Evolutionary conservation across 345 rosid genomes (phyloP).

Genomic region (Arabis alpina): DNA sequence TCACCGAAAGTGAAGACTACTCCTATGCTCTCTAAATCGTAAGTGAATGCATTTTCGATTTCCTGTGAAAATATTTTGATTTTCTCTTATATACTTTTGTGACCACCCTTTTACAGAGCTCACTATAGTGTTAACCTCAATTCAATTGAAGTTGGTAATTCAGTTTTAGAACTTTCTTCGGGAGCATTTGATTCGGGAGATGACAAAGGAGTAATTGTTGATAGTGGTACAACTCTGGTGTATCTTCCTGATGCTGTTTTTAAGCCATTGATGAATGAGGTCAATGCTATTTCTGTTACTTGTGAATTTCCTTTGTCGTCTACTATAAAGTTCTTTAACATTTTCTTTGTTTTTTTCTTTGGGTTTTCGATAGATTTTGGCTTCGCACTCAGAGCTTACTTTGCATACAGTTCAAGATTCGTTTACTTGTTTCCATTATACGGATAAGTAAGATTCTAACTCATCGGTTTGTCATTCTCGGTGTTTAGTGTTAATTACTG

Average conservation of each 20-base stretch:
- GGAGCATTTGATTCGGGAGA: constrained; percentile 57
- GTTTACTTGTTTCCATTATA: constrained; percentile 65
- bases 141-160: constrained; percentile 66
- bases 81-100: constrained; percentile 6
- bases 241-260: constrained; percentile 71
- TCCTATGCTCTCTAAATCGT: constrained; percentile 80
- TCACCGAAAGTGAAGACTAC: constrained; percentile 78
- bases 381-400: constrained; percentile 54
- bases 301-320: not conserved
- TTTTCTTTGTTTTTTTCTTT: not conserved
- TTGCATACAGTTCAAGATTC: constrained; percentile 61
- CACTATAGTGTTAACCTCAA: constrained; percentile 84
- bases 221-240: constrained; percentile 93
- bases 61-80: constrained; percentile 1
- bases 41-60: constrained; percentile 40
- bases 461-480: not conserved
- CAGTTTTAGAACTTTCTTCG: constrained; percentile 56
- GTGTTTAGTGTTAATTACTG: not conserved
- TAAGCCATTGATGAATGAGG: constrained; percentile 63
- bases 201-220: constrained; percentile 70
- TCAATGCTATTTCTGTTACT: constrained; percentile 25
- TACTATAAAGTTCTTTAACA: constrained; percentile 16
- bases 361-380: constrained; percentile 51
- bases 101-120: constrained; percentile 52
- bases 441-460: constrained; percentile 55